These are phyloP conservation scores for Amanita inopinata DNA, from an alignment of 768 basidiomycete genomes.

Conservation along the genomic window DNA sequence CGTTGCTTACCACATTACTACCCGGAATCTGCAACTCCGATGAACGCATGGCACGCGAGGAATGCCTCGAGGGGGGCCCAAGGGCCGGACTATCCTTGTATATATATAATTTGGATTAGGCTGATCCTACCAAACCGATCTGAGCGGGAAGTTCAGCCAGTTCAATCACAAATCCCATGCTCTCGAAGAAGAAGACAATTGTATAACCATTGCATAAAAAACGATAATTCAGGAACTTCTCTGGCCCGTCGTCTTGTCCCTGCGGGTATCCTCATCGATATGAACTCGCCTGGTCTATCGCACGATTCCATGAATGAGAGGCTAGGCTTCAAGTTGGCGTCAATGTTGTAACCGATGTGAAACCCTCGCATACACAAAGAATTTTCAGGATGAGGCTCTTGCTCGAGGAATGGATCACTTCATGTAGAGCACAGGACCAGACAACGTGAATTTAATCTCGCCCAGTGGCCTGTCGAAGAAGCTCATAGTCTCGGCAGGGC, in stretches of 20 bases:
- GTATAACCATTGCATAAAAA: constrained; percentile 52
- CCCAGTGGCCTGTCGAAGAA: constrained; percentile 33
- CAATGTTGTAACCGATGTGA: constrained; percentile 61
- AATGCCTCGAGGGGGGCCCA: constrained; percentile 42
- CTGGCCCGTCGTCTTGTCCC: neutral
- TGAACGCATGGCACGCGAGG: constrained; percentile 42
- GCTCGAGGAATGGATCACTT: constrained; percentile 40
- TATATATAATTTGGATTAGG: constrained; percentile 62
- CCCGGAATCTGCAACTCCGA: constrained; percentile 32
- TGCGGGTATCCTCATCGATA: constrained; percentile 11
- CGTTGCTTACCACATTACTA: constrained; percentile 58
- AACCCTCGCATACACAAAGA: too few species aligned
- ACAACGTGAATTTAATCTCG: constrained; percentile 36
- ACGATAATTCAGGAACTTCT: constrained; percentile 37
- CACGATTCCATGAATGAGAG: constrained; percentile 48
- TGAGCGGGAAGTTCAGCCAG: constrained; percentile 37
- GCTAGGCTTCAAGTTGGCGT: constrained; percentile 35
- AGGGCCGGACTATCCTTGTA: constrained; percentile 34
- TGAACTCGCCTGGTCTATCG: constrained; percentile 22
- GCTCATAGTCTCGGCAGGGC: constrained; percentile 34
- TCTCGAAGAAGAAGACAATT: constrained; percentile 38
- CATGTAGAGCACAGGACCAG: constrained; percentile 59
- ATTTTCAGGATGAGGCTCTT: too few species aligned
- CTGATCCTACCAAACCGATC: constrained; percentile 38
- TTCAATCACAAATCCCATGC: constrained; percentile 30